Conservation (phyloP, 2,329 filamentous ascomycete species). For the Aspergillus sp. region DNA sequence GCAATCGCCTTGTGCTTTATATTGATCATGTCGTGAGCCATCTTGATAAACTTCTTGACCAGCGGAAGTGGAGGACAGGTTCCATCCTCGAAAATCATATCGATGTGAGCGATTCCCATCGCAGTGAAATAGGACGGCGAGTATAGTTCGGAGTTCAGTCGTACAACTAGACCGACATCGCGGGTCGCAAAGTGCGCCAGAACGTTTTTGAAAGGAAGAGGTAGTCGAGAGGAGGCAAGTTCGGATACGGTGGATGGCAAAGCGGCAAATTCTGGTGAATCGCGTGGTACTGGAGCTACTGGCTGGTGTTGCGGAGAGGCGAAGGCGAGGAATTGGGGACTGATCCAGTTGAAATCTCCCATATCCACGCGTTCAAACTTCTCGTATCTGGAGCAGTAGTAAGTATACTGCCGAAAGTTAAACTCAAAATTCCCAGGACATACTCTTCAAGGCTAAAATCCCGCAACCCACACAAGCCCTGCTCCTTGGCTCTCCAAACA, state of each 20-base stretch:
- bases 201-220: constrained; percentile 93
- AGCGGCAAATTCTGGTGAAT: constrained; percentile 70
- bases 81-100: constrained; percentile 99
- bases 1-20: constrained; percentile 89
- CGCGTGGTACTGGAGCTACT: constrained; percentile 68
- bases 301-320: constrained; percentile 88
- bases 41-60: constrained; percentile 91
- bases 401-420: constrained; percentile 1
- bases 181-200: constrained; percentile 82
- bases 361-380: constrained; percentile 93
- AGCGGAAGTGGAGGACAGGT: constrained; percentile 86
- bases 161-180: constrained; percentile 89
- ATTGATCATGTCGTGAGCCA: constrained; percentile 92
- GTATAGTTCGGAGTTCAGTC: constrained; percentile 93
- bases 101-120: constrained; percentile 88
- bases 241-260: constrained; percentile 75
- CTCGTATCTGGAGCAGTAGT: constrained; percentile 67
- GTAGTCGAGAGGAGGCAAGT: constrained; percentile 69
- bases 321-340: constrained; percentile 91
- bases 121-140: constrained; percentile 96
- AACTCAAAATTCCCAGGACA: constrained; percentile 24
- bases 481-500: constrained; percentile 98
- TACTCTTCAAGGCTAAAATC: constrained; percentile 92
- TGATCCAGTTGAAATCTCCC: constrained; percentile 99
- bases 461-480: constrained; percentile 84